These are phyloP conservation scores for Umbilicus rupestris DNA, from an alignment of 164 flowering plant genomes.

Conservation along the genomic window DNA sequence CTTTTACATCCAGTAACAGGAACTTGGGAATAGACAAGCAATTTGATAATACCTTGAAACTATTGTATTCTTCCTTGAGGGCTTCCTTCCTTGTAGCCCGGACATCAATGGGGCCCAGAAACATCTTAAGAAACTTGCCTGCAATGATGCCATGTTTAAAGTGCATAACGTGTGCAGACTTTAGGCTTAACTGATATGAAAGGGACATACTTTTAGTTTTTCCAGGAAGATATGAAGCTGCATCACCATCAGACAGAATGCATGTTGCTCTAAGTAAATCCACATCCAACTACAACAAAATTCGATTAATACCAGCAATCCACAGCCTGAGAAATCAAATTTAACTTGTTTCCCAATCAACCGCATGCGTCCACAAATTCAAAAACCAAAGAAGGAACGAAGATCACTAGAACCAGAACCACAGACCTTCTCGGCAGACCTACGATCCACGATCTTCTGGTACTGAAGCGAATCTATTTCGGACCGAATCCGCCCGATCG, in stretches of 20 bases:
- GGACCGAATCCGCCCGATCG: constrained; percentile 34
- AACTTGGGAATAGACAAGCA: background rate
- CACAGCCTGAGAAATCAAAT: too few species aligned
- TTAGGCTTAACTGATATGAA: too few species aligned
- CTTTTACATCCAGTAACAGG: background rate
- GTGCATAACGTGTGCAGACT: too few species aligned
- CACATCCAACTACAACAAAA: constrained; percentile 35
- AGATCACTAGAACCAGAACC: background rate
- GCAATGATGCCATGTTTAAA: too few species aligned
- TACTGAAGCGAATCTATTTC: constrained; percentile 22
- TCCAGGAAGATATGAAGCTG: constrained; percentile 33
- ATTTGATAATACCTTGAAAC: constrained; percentile 47
- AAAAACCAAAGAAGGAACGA: background rate
- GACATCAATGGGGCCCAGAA: constrained; percentile 88
- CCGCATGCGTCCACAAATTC: too few species aligned
- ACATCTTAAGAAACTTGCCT: constrained; percentile 79
- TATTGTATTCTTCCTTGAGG: constrained; percentile 93
- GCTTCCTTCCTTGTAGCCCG: constrained; percentile 78
- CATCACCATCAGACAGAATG: constrained; percentile 35
- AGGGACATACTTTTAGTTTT: constrained; percentile 31
- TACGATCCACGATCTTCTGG: constrained; percentile 26
- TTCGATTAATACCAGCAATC: too few species aligned
- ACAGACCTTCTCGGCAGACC: constrained; percentile 43
- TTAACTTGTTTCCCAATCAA: too few species aligned
- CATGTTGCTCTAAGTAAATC: constrained; percentile 35